These are phyloP conservation scores for Sanghuangporus weigelae DNA, from an alignment of 1,284 basidiomycete species.

Conservation along the genomic window DNA sequence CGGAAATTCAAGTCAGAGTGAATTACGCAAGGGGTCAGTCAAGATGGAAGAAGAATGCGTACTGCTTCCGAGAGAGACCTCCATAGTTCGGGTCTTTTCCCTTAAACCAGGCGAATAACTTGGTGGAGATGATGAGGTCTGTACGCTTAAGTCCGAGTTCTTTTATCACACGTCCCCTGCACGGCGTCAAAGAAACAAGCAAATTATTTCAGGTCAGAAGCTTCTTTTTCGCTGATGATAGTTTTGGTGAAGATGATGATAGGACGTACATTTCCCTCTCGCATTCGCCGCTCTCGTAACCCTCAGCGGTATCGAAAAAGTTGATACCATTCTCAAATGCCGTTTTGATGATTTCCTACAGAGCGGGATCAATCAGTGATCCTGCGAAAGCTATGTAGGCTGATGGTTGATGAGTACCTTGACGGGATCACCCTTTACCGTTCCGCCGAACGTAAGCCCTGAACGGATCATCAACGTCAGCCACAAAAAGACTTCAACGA, in stretches of 20 bases:
- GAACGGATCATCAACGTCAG: neutral
- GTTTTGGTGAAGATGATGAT: slow-evolving; percentile 33
- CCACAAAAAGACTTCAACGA: neutral
- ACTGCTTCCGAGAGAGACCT: slow-evolving; percentile 16
- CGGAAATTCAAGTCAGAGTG: neutral
- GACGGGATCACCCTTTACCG: slow-evolving; percentile 66
- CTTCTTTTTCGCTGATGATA: slow-evolving; percentile 28
- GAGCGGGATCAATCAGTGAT: neutral
- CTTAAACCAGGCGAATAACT: slow-evolving; percentile 48
- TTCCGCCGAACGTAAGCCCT: slow-evolving; percentile 25
- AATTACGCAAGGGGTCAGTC: neutral
- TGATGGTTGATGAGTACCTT: slow-evolving; percentile 36
- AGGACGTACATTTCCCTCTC: slow-evolving; percentile 57
- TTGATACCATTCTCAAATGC: slow-evolving; percentile 22
- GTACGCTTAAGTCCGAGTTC: slow-evolving; percentile 67
- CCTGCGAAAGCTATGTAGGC: neutral
- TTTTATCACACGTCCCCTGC: slow-evolving; percentile 71
- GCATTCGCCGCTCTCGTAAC: slow-evolving; percentile 51
- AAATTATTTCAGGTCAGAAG: neutral
- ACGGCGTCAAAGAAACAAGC: neutral
- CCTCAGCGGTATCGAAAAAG: slow-evolving; percentile 24
- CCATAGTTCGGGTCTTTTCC: slow-evolving; percentile 15
- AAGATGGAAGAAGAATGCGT: neutral
- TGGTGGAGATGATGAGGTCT: slow-evolving; percentile 73
- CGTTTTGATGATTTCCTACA: slow-evolving; percentile 19